Conservation (phyloP, 768 basidiomycete species). For the Lactifluus volemus region DNA sequence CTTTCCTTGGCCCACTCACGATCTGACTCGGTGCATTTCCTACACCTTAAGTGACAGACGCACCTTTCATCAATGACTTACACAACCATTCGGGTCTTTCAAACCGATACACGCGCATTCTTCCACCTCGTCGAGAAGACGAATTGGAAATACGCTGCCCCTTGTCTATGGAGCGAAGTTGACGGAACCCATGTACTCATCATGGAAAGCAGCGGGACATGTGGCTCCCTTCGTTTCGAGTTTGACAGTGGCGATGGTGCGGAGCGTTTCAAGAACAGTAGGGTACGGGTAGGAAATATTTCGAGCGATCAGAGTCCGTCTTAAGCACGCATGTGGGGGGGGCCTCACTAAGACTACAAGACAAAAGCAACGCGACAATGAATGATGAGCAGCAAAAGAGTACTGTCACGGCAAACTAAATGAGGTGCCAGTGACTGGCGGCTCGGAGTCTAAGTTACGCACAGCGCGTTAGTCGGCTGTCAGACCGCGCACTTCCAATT, state of each 20-base stretch:
- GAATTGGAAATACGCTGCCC: conserved; percentile 27
- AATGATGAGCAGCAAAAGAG: too few relatives aligned
- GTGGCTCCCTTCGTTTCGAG: conserved; percentile 30
- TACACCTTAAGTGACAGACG: background rate
- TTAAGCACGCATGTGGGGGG: background rate
- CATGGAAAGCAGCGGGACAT: conserved; percentile 34
- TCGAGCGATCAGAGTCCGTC: background rate
- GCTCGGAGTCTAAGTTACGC: too few relatives aligned
- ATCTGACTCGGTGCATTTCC: background rate
- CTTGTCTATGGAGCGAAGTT: conserved; percentile 22
- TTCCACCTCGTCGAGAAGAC: conserved; percentile 30
- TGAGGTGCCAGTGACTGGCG: too few relatives aligned
- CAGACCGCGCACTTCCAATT: too few relatives aligned
- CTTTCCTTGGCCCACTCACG: background rate
- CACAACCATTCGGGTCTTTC: conserved; percentile 18
- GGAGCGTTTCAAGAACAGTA: too few relatives aligned
- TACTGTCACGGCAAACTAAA: too few relatives aligned
- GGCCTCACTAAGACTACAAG: background rate
- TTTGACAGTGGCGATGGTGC: conserved; percentile 12
- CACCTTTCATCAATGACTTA: conserved; percentile 15
- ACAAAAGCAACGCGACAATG: too few relatives aligned
- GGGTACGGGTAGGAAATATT: too few relatives aligned
- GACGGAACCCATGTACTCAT: conserved; percentile 24
- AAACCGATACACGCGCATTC: conserved; percentile 17
- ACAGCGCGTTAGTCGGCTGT: too few relatives aligned